Percentiles rank a stretch among this genome's conserved stretches.
Evolutionary conservation across 257 asterid species (phyloP).

Genomic region (Nicotiana noctiflora): DNA sequence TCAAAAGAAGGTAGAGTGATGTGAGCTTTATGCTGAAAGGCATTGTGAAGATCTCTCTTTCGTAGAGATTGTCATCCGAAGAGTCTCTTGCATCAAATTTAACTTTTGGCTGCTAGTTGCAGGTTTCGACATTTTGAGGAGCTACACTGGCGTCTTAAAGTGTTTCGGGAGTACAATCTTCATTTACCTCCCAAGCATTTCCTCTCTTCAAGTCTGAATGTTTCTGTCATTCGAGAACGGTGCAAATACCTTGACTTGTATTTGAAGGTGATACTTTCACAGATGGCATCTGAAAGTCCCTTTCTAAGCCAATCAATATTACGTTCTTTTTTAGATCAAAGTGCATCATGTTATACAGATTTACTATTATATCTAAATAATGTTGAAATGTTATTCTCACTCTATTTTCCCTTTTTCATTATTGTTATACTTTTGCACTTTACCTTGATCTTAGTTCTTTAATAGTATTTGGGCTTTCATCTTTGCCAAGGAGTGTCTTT

Average conservation of each 20-base stretch:
- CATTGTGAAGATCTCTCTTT: not conserved
- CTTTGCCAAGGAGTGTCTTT: not conserved
- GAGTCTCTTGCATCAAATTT: conserved; percentile 8
- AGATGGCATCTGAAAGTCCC: conserved; percentile 2
- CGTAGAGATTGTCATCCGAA: not conserved
- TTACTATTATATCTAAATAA: not conserved
- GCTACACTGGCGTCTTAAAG: conserved; percentile 91
- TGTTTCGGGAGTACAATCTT: conserved; percentile 77
- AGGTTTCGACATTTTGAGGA: conserved; percentile 95
- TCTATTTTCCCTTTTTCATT: not conserved
- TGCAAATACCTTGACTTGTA: conserved; percentile 83
- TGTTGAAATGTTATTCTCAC: not conserved
- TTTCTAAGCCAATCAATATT: not conserved
- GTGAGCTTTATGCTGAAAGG: not conserved
- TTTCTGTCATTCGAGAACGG: conserved; percentile 68
- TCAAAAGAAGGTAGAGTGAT: conserved; percentile 74
- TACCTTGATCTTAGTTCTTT: not conserved
- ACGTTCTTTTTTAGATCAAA: not conserved
- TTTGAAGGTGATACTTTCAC: conserved; percentile 58
- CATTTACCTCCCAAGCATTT: conserved; percentile 98
- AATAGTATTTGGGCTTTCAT: not conserved
- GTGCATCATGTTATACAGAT: not conserved
- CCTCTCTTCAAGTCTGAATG: conserved; percentile 77
- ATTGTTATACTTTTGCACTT: not conserved
- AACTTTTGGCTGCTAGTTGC: conserved; percentile 17